These are phyloP conservation scores for Kalaharituber pfeilii DNA, from an alignment of 2,329 filamentous ascomycete species.

Conservation along the genomic window DNA sequence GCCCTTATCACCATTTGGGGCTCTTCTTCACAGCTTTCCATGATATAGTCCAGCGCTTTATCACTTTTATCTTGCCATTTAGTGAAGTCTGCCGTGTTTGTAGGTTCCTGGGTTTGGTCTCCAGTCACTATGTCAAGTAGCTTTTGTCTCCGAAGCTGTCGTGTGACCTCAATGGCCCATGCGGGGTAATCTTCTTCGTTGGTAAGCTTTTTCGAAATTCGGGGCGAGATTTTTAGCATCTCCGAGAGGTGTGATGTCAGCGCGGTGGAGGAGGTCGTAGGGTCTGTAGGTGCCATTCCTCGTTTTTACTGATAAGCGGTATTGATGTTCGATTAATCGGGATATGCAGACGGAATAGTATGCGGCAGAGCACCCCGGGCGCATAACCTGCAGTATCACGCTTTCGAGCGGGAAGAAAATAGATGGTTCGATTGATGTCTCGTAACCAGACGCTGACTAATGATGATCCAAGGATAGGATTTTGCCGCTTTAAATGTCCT, in stretches of 20 bases:
- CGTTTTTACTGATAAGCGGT: too few relatives aligned
- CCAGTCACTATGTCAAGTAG: not conserved
- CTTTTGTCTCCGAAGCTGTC: not conserved
- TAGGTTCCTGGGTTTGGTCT: not conserved
- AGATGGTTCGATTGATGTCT: too few relatives aligned
- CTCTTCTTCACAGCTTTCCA: not conserved
- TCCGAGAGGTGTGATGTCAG: not conserved
- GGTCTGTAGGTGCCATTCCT: too few relatives aligned
- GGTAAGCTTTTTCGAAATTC: not conserved
- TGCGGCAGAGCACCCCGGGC: too few relatives aligned
- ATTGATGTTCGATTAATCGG: too few relatives aligned
- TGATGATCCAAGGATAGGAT: too few relatives aligned
- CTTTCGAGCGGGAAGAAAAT: too few relatives aligned
- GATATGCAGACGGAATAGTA: too few relatives aligned
- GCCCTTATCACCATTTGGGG: not conserved
- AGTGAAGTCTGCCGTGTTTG: not conserved
- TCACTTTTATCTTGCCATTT: not conserved
- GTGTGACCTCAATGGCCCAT: not conserved
- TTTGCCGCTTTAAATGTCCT: too few relatives aligned
- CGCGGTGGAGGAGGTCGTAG: too few relatives aligned
- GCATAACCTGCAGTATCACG: too few relatives aligned
- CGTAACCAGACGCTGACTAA: too few relatives aligned
- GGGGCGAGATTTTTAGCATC: not conserved
- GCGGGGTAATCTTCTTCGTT: not conserved
- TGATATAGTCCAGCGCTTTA: not conserved